phyloP scores from a whole-genome alignment of 441 rosid genomes.

The Sinapis alba region DNA sequence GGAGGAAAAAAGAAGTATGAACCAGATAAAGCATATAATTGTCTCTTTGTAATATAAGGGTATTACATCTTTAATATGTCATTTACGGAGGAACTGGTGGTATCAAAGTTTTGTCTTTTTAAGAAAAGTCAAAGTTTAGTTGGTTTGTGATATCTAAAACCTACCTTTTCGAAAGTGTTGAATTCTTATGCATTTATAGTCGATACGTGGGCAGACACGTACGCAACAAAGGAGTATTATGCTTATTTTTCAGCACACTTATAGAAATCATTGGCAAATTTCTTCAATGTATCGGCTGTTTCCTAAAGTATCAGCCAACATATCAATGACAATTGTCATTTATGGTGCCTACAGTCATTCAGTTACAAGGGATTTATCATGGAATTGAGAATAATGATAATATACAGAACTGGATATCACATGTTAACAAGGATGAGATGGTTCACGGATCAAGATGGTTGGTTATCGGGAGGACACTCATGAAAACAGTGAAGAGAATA shows the following conservation, averaged over 20 bases:
- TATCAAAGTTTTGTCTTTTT: neutral
- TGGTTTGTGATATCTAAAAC: neutral
- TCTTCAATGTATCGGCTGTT: neutral
- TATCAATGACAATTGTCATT: neutral
- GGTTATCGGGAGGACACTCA: neutral
- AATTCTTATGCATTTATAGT: neutral
- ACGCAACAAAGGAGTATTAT: neutral
- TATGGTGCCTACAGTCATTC: neutral
- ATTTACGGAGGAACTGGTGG: constrained; percentile 3
- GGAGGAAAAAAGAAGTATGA: constrained; percentile 4
- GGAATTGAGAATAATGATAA: neutral
- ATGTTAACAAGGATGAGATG: neutral
- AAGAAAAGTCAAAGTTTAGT: neutral
- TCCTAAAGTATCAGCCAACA: neutral
- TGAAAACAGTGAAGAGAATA: too few species aligned
- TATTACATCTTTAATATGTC: neutral
- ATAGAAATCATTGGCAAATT: neutral
- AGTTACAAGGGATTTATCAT: neutral
- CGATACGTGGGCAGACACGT: neutral
- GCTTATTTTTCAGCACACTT: neutral
- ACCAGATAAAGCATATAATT: constrained; percentile 13
- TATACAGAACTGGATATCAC: neutral
- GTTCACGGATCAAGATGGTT: neutral
- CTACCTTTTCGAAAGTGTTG: neutral
- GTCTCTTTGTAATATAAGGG: constrained; percentile 14